Evolutionary conservation across 1,284 basidiomycete species (phyloP), one percentile per base, ranked within the genome.

Genomic region (Papiliotrema laurentii): DNA sequence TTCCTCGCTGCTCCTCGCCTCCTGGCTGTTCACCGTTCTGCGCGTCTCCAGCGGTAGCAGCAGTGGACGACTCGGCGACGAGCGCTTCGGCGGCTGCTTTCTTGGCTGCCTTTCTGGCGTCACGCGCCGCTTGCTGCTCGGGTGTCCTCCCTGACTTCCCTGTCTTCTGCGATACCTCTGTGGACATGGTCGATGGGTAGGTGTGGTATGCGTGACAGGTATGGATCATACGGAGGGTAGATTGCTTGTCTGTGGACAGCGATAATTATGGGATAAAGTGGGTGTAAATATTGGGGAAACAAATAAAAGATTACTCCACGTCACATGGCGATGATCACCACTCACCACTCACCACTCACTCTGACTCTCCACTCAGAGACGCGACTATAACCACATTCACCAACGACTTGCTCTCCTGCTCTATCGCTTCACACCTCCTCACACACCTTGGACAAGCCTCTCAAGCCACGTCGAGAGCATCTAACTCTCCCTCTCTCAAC

Each of bases 91-190:
- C 41, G 5, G 41, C 53, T 7, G 56, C 53, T 13, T 56, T 53
- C 43, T 55, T 59, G 18, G 66, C 61, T 3, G 65, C 67, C 54
- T 68, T 69, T 27, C 66, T 59, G 13, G 67, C 67, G 33, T 68
- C 66, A n/a, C 66, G 39, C 7, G 62, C 64, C 2, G 65, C 66
- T 56, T 69, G 61, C 47, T 71, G 62, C 49, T 71, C 68, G 9
- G 66, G 57, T 3, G 68, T 71, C 31, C 66, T 38, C 16, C 60
- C 60, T 19, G 62, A 60, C 54, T 66, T 65, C 16, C 37, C 37
- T 43, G 34, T n/a, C 30, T 38, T 36, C 40, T 45, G 42, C 21
- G 18, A 37, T 36, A 42, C 42, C 31, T 47, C 45, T 14, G 45
- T 33, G 25, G 50, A 37, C 53, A 55, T 55, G 34, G 27, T 52